Percentiles rank a stretch among this genome's conserved stretches.
Conservation (phyloP, 1,284 basidiomycete species). For the Puccinia horiana region DNA sequence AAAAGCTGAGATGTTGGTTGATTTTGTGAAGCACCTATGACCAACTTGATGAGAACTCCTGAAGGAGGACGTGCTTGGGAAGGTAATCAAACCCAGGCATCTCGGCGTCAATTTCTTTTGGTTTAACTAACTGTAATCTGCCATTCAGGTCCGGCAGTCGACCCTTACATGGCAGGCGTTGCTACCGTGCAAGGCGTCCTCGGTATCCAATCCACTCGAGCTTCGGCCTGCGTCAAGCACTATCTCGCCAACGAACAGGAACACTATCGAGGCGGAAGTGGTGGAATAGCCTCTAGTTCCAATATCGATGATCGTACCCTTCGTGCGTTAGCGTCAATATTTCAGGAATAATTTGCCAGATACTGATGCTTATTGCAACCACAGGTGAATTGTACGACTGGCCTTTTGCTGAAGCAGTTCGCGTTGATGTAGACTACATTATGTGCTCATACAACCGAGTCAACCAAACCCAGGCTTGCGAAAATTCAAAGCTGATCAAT, state of each 20-base stretch:
- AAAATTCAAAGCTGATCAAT: slow-evolving; percentile 57
- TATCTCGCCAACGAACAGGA: slow-evolving; percentile 57
- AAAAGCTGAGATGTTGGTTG: not conserved
- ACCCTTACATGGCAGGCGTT: slow-evolving; percentile 55
- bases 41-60: slow-evolving; percentile 53
- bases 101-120: slow-evolving; percentile 39
- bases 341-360: not conserved
- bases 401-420: slow-evolving; percentile 51
- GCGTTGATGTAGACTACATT: slow-evolving; percentile 50
- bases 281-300: slow-evolving; percentile 46
- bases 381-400: slow-evolving; percentile 55
- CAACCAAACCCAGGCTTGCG: slow-evolving; percentile 55
- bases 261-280: slow-evolving; percentile 53
- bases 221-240: slow-evolving; percentile 56
- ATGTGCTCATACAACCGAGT: slow-evolving; percentile 58
- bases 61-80: slow-evolving; percentile 54
- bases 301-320: slow-evolving; percentile 56
- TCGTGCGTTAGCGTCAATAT: slow-evolving; percentile 48
- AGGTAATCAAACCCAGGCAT: slow-evolving; percentile 50
- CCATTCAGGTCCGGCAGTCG: slow-evolving; percentile 41
- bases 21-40: slow-evolving; percentile 53
- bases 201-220: slow-evolving; percentile 55
- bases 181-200: slow-evolving; percentile 54
- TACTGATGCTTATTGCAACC: not conserved
- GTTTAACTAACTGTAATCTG: slow-evolving; percentile 47